phyloP scores from a whole-genome alignment of 495 filamentous ascomycete species.

The Coniosporium apollinis region DNA sequence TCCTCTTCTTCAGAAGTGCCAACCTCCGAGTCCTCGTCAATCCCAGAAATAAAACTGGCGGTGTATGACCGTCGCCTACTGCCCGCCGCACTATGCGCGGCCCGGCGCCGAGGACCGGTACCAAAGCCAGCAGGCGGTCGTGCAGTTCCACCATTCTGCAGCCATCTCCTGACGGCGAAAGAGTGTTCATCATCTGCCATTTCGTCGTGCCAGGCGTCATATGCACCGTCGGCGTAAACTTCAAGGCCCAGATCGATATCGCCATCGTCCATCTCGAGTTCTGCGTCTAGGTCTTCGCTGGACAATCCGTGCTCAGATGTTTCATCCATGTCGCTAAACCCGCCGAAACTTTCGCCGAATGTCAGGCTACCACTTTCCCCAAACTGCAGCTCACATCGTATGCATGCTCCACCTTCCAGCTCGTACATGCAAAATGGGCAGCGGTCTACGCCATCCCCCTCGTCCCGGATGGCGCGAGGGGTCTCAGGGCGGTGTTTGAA shows the following conservation, averaged over 20 bases:
- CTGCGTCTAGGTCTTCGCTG: slow-evolving; percentile 17
- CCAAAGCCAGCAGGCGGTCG: not conserved
- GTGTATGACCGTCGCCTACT: slow-evolving; percentile 14
- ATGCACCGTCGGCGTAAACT: slow-evolving; percentile 8
- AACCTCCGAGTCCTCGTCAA: slow-evolving; percentile 12
- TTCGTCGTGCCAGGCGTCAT: slow-evolving; percentile 16
- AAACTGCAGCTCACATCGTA: slow-evolving; percentile 35
- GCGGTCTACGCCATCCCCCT: slow-evolving; percentile 43
- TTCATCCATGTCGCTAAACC: slow-evolving; percentile 19
- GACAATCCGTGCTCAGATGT: slow-evolving; percentile 14
- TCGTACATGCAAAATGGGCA: slow-evolving; percentile 53
- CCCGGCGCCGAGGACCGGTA: slow-evolving; percentile 4
- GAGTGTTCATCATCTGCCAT: slow-evolving; percentile 5
- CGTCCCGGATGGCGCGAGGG: slow-evolving; percentile 31
- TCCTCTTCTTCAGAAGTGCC: slow-evolving; percentile 15
- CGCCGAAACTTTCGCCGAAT: slow-evolving; percentile 13
- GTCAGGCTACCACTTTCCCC: slow-evolving; percentile 22
- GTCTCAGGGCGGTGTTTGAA: slow-evolving; percentile 29
- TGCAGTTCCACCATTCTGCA: slow-evolving; percentile 2
- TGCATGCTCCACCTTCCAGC: slow-evolving; percentile 39
- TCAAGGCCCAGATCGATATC: slow-evolving; percentile 9
- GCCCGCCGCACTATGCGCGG: slow-evolving; percentile 17
- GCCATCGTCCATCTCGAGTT: slow-evolving; percentile 18
- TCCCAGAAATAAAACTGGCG: slow-evolving; percentile 14
- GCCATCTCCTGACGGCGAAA: slow-evolving; percentile 12